Evolutionary conservation across 495 filamentous ascomycete genomes (phyloP).

Genomic region (Rusavskia elegans): DNA sequence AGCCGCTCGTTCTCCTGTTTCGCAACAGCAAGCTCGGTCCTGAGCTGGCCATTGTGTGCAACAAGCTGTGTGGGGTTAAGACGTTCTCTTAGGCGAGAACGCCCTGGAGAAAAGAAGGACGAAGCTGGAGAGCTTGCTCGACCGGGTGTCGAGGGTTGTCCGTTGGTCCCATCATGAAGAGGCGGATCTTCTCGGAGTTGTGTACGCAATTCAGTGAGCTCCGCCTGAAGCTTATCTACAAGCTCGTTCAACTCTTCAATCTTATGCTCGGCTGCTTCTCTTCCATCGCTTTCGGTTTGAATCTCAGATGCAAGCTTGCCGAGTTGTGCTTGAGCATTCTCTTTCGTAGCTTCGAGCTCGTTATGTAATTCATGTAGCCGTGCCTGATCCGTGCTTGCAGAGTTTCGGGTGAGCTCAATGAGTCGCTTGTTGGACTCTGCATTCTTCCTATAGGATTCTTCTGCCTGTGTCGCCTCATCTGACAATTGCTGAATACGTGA

Average conservation of each 20-base stretch:
- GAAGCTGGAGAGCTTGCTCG: constrained; percentile 32
- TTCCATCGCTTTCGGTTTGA: constrained; percentile 63
- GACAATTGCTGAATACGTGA: constrained; percentile 67
- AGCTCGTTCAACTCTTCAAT: constrained; percentile 61
- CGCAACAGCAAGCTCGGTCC: constrained; percentile 44
- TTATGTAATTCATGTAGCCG: constrained; percentile 70
- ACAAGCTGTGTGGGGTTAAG: constrained; percentile 54
- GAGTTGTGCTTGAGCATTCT: constrained; percentile 68
- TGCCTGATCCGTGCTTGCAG: constrained; percentile 62
- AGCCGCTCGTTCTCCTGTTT: constrained; percentile 56
- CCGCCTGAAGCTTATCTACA: constrained; percentile 48
- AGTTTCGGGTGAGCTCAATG: constrained; percentile 69
- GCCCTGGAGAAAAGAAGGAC: constrained; percentile 38
- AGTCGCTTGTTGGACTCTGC: constrained; percentile 65
- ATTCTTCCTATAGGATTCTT: constrained; percentile 72
- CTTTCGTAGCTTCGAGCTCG: constrained; percentile 58
- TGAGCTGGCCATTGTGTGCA: constrained; percentile 45
- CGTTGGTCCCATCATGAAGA: constrained; percentile 36
- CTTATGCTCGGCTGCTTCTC: constrained; percentile 49
- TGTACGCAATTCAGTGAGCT: constrained; percentile 29
- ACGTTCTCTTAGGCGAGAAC: constrained; percentile 38
- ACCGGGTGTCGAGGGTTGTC: constrained; percentile 29
- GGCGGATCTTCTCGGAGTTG: constrained; percentile 25
- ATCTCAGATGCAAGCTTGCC: constrained; percentile 62
- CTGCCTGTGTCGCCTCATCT: constrained; percentile 58